Conservation (phyloP, 257 asterid species). For the Petunia secreta region DNA sequence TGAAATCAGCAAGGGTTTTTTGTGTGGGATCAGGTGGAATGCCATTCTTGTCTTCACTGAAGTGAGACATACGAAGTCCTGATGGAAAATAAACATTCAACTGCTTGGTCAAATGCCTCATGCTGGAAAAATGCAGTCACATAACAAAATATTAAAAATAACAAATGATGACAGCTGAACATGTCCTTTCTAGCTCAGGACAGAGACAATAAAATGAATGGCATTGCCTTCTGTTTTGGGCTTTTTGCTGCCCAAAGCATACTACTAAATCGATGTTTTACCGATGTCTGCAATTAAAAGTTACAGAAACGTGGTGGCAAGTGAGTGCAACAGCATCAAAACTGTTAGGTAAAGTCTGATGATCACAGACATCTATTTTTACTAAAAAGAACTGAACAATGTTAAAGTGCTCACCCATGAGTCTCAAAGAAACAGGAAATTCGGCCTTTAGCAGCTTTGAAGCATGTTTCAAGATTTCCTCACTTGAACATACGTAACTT, state of each 20-base stretch:
- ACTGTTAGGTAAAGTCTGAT: neutral
- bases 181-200: neutral
- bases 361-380: neutral
- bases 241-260: neutral
- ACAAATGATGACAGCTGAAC: neutral
- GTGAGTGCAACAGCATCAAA: constrained; percentile 9
- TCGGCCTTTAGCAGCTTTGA: constrained; percentile 87
- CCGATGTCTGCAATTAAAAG: constrained; percentile 3
- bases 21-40: constrained; percentile 71
- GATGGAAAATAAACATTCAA: constrained; percentile 26
- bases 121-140: constrained; percentile 12
- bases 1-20: constrained; percentile 68
- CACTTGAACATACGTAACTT: constrained; percentile 61
- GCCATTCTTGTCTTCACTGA: constrained; percentile 62
- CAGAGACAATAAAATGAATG: constrained; percentile 15
- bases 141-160: neutral
- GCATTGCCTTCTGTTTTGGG: neutral
- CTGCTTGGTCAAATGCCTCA: constrained; percentile 23
- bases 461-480: constrained; percentile 85
- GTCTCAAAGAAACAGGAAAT: constrained; percentile 85
- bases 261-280: neutral
- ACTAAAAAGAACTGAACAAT: constrained; percentile 20
- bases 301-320: neutral
- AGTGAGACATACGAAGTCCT: constrained; percentile 92
- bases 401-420: constrained; percentile 65